Base-by-base conservation (phyloP, 805 yeast genomes). In the Vanderwaltozyma yarrowii region DNA sequence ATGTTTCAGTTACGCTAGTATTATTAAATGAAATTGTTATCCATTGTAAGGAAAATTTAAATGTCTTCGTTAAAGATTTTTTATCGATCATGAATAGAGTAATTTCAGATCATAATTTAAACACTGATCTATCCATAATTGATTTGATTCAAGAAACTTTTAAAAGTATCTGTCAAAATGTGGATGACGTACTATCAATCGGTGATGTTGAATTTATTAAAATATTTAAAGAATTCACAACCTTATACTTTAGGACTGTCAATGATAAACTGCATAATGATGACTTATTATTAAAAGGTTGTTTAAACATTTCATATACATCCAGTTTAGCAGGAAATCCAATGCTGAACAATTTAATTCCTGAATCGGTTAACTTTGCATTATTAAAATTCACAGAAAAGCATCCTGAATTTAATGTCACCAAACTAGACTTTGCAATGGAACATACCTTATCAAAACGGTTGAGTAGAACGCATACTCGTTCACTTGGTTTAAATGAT, bases 11-110 rank as follows among this genome's bases (percentile, higher is more conserved):
- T 13, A 81, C 96, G 0, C 64, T 86, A 43, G 78, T 70, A 36
- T 79, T 89, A 15, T 58, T 85, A 39, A 58, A 71, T 36, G 80
- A 80, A 28, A 69, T 92, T 47, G 78, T 87, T 27, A 76, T 69
- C 33, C 74, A 76, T 53, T 87, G 96, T 57, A 67, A 75, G 29
- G 94, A 84, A 42, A 89, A 92, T 56, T 65, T 92, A 55, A 86
- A 83, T 45, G 80, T 86, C 24, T 79, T 86, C 63, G 88, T 95
- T 1, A 68, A 65, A 18, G 74, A 78, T 49, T 77, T 82, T 14
- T 69, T 84, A 35, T 63, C 67, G 16, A 78, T 88, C 19, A 65
- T 88, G 52, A 56, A 55, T 19, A 54, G 66, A 9, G 70, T 80
- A 13, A 49, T 81, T 32, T 46, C 62, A 27, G 55, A 56, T 37